phyloP scores from a whole-genome alignment of 1,284 basidiomycete genomes.

The Bjerkandera adusta region DNA sequence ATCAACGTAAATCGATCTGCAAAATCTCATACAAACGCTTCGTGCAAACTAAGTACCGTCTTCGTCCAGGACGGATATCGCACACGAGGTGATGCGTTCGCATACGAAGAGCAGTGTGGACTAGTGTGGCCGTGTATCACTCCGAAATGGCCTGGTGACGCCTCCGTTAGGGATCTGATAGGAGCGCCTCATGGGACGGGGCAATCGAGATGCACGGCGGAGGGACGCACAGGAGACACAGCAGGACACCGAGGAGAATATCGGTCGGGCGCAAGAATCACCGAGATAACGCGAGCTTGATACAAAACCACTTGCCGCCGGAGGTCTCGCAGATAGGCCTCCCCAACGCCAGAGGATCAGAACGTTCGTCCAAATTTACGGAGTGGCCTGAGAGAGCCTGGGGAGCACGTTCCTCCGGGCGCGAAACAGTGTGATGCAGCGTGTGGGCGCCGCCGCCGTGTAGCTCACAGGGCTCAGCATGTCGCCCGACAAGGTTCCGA shows the following conservation, averaged over 20 bases:
- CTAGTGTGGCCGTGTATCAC: constrained; percentile 7
- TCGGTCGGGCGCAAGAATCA: constrained; percentile 11
- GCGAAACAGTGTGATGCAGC: constrained; percentile 5
- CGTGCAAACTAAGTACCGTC: constrained; percentile 8
- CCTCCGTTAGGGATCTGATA: constrained; percentile 22
- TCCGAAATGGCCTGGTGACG: constrained; percentile 15
- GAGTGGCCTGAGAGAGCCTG: constrained; percentile 8
- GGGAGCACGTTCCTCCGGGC: constrained; percentile 16
- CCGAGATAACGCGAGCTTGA: constrained; percentile 17
- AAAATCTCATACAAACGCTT: constrained; percentile 12
- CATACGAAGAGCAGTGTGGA: constrained; percentile 6
- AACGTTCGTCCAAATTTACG: constrained; percentile 12
- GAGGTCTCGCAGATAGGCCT: constrained; percentile 5
- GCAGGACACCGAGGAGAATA: too few species aligned
- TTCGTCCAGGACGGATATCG: constrained; percentile 17
- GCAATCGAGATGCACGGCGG: constrained; percentile 16
- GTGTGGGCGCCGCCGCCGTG: constrained; percentile 9
- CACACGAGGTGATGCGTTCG: constrained; percentile 26
- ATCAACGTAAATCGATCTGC: constrained; percentile 12
- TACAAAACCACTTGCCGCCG: not conserved
- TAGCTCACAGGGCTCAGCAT: constrained; percentile 5
- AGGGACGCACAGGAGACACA: constrained; percentile 11
- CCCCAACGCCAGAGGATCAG: constrained; percentile 7
- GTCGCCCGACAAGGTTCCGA: constrained; percentile 16
- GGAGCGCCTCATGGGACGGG: constrained; percentile 17